Percentiles rank a stretch among this genome's conserved stretches.
Evolutionary conservation across 768 basidiomycete species (phyloP).

Genomic region (Trametes gibbosa): DNA sequence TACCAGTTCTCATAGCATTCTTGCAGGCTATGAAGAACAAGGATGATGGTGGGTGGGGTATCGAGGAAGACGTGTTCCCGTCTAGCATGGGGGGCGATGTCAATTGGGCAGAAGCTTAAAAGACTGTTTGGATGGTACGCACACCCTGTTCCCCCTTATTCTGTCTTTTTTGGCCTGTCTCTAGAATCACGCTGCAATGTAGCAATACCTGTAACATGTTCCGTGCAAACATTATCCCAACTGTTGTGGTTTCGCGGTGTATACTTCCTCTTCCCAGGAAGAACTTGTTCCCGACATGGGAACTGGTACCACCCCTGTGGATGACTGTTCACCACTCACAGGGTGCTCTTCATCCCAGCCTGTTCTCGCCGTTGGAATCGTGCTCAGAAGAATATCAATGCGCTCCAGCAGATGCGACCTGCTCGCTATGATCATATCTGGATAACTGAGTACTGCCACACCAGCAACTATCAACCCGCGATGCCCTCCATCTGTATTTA

Average conservation of each 20-base stretch:
- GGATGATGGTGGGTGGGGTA: slow-evolving; percentile 25
- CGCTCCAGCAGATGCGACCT: too few relatives aligned
- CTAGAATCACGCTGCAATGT: slow-evolving; percentile 4
- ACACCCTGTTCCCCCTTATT: neutral
- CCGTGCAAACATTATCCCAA: neutral
- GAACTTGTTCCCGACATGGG: too few relatives aligned
- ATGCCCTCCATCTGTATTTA: too few relatives aligned
- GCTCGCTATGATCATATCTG: too few relatives aligned
- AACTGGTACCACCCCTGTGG: too few relatives aligned
- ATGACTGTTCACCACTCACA: neutral
- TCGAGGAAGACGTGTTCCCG: slow-evolving; percentile 27
- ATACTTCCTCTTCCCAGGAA: too few relatives aligned
- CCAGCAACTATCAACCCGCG: too few relatives aligned
- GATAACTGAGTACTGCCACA: too few relatives aligned
- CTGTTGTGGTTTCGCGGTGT: neutral
- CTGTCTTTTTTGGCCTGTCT: neutral
- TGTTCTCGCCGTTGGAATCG: neutral
- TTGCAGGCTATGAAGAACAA: slow-evolving; percentile 27
- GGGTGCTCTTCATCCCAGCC: neutral
- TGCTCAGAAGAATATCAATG: too few relatives aligned
- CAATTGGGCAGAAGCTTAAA: slow-evolving; percentile 19
- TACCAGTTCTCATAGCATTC: neutral
- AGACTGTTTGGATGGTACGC: neutral
- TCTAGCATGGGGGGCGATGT: neutral
- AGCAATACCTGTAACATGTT: slow-evolving; percentile 13